phyloP scores from a whole-genome alignment of 345 rosid species.

The Brassica incana region DNA sequence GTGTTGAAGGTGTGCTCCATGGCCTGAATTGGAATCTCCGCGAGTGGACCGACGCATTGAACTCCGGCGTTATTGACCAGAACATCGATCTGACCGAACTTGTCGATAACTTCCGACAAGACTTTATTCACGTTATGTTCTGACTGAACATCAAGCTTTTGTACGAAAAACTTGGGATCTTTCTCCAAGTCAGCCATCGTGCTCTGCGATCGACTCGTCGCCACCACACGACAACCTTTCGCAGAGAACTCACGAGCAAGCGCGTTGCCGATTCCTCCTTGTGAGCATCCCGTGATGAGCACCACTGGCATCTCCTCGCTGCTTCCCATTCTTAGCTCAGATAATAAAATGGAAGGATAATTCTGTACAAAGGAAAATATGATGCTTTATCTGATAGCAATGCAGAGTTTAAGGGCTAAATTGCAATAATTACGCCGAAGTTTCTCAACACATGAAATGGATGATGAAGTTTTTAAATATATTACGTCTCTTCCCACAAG shows the following conservation, averaged over 20 bases:
- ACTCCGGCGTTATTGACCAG: conserved; percentile 87
- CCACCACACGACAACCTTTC: conserved; percentile 68
- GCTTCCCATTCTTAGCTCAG: conserved; percentile 43
- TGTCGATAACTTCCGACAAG: conserved; percentile 55
- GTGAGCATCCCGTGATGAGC: conserved; percentile 75
- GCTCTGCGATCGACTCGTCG: conserved; percentile 63
- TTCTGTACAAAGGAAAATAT: neutral
- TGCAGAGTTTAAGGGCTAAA: conserved; percentile 7
- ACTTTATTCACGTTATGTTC: conserved; percentile 61
- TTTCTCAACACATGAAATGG: conserved; percentile 17
- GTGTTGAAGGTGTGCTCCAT: conserved; percentile 65
- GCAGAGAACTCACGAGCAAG: conserved; percentile 77
- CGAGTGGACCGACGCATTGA: conserved; percentile 85
- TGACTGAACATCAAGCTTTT: conserved; percentile 75
- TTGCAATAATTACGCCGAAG: conserved; percentile 20
- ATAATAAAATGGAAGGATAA: neutral
- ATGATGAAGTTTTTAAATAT: conserved; percentile 2
- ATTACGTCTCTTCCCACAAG: neutral
- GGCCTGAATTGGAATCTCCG: conserved; percentile 68
- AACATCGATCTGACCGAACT: conserved; percentile 64
- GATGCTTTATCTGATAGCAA: neutral
- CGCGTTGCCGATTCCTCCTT: conserved; percentile 89
- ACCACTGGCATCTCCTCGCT: conserved; percentile 50
- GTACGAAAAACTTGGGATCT: conserved; percentile 64
- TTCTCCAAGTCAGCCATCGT: conserved; percentile 67